Percentiles rank a stretch among this genome's conserved stretches.
Conservation (phyloP, 2,329 filamentous ascomycete species). For the Arachnopeziza araneosa region DNA sequence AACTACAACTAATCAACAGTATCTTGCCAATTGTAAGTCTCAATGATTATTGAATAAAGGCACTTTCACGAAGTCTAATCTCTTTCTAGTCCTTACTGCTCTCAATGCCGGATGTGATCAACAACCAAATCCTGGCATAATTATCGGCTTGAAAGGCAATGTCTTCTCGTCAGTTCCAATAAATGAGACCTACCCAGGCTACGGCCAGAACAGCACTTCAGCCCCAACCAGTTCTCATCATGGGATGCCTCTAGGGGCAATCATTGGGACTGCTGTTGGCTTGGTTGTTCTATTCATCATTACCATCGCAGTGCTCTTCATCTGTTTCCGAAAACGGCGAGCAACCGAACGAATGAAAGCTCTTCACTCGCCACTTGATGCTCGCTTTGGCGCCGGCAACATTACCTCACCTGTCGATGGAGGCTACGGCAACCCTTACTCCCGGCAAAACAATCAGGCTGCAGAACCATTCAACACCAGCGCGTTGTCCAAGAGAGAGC, state of each 20-base stretch:
- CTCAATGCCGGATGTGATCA: constrained; percentile 26
- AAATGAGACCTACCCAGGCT: constrained; percentile 17
- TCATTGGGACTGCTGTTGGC: constrained; percentile 25
- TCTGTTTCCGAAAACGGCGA: constrained; percentile 17
- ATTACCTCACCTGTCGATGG: constrained; percentile 23
- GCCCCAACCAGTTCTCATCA: constrained; percentile 1
- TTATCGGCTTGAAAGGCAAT: constrained; percentile 22
- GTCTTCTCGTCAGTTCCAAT: constrained; percentile 24
- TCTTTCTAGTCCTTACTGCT: constrained; percentile 21
- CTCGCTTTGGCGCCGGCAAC: constrained; percentile 23
- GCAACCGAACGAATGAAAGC: constrained; percentile 4
- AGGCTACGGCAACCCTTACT: constrained; percentile 16
- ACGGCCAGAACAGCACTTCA: neutral
- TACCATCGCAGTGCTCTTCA: constrained; percentile 8
- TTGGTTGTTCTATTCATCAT: constrained; percentile 12
- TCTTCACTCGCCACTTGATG: constrained; percentile 20
- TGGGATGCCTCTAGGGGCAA: constrained; percentile 14
- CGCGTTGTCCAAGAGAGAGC: neutral
- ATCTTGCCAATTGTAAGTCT: constrained; percentile 22
- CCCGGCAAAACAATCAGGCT: neutral
- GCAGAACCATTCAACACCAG: neutral
- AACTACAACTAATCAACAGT: constrained; percentile 9
- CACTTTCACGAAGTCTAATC: neutral
- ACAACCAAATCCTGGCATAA: constrained; percentile 14
- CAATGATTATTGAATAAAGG: neutral